These are phyloP conservation scores for Penicillium sp. DNA, from an alignment of 2,329 filamentous ascomycete species.

Conservation along the genomic window DNA sequence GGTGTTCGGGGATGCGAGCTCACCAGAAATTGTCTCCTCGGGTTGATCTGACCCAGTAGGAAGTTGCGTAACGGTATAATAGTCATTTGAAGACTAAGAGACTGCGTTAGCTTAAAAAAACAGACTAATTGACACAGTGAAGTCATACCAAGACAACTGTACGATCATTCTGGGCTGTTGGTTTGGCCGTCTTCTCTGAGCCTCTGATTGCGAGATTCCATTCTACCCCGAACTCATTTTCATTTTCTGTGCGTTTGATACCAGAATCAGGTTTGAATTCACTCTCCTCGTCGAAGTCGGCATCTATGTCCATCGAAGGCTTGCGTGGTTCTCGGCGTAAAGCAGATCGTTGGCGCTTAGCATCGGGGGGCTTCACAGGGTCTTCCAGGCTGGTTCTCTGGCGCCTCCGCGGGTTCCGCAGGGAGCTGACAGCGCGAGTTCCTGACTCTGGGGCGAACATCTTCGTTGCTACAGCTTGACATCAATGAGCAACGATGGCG, in stretches of 20 bases:
- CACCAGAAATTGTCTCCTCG: slow-evolving; percentile 58
- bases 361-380: slow-evolving; percentile 40
- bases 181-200: slow-evolving; percentile 34
- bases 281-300: background rate
- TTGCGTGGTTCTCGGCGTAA: slow-evolving; percentile 35
- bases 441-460: slow-evolving; percentile 38
- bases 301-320: slow-evolving; percentile 15
- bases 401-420: slow-evolving; percentile 35
- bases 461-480: slow-evolving; percentile 13
- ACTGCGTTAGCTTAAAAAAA: slow-evolving; percentile 11
- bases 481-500: background rate
- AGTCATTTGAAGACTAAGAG: slow-evolving; percentile 71
- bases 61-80: slow-evolving; percentile 80
- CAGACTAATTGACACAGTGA: slow-evolving; percentile 9
- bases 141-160: slow-evolving; percentile 35
- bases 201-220: slow-evolving; percentile 35
- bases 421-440: slow-evolving; percentile 18
- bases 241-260: slow-evolving; percentile 16
- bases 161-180: slow-evolving; percentile 27
- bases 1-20: slow-evolving; percentile 12
- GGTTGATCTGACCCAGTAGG: slow-evolving; percentile 77
- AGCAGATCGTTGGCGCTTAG: slow-evolving; percentile 46
- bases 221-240: slow-evolving; percentile 17
- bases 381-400: slow-evolving; percentile 44
- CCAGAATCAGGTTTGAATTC: slow-evolving; percentile 13